Conservation (phyloP, 371 early-diverging fungal species). For the Zancudomyces culisetae region DNA sequence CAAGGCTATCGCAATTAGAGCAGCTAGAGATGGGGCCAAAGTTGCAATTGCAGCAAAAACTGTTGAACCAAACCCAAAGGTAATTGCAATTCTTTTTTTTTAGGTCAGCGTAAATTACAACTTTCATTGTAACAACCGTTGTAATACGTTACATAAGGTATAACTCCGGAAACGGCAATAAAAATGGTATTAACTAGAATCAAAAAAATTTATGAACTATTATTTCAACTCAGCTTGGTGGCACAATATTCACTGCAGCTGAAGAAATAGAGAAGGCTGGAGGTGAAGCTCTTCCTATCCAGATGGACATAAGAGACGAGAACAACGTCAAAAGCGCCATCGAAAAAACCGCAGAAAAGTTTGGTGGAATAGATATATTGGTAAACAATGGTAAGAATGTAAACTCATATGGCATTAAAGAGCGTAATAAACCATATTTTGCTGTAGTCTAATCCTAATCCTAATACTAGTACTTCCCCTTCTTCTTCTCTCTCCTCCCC, state of each 20-base stretch:
- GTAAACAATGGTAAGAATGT: conserved; percentile 44
- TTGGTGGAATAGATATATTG: conserved; percentile 60
- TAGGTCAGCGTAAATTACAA: not conserved
- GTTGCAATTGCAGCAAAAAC: conserved; percentile 68
- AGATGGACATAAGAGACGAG: conserved; percentile 66
- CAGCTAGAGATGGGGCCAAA: conserved; percentile 46
- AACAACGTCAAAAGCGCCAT: conserved; percentile 45
- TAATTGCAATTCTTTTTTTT: not conserved
- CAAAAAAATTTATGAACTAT: too few species aligned
- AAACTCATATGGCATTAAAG: too few species aligned
- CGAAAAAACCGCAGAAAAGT: conserved; percentile 34
- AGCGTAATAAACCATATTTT: too few species aligned
- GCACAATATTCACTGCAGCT: conserved; percentile 61
- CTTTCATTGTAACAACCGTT: not conserved
- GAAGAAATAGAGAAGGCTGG: conserved; percentile 48
- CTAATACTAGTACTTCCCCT: not conserved
- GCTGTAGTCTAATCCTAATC: not conserved
- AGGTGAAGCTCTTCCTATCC: conserved; percentile 49
- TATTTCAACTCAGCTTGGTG: conserved; percentile 40
- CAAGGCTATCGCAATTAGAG: conserved; percentile 46
- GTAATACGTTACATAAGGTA: not conserved
- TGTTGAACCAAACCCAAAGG: conserved; percentile 43
- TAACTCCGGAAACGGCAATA: not conserved
- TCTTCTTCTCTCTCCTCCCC: not conserved
- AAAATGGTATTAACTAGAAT: not conserved